phyloP scores from a whole-genome alignment of 2,329 filamentous ascomycete genomes.

The Beauveria medogensis region DNA sequence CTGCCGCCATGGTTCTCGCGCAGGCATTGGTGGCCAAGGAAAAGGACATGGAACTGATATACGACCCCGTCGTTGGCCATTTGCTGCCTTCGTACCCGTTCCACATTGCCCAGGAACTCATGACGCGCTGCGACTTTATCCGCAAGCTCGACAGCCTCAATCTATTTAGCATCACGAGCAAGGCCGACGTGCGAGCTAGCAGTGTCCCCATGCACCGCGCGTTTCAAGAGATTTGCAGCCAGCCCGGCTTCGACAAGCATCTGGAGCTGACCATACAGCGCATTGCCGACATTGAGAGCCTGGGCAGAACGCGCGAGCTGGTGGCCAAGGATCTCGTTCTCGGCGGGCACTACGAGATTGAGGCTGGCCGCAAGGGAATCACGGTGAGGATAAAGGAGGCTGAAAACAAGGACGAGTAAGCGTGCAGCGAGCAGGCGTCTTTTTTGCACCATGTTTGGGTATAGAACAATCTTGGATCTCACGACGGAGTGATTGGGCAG shows the following conservation, averaged over 20 bases:
- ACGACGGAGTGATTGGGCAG: not conserved
- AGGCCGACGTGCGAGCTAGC: slow-evolving; percentile 81
- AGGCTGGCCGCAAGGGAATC: slow-evolving; percentile 30
- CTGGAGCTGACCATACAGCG: slow-evolving; percentile 75
- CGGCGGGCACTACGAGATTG: slow-evolving; percentile 69
- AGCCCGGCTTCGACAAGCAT: slow-evolving; percentile 72
- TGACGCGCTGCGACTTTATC: slow-evolving; percentile 95
- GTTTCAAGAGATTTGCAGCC: slow-evolving; percentile 72
- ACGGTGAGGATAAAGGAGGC: slow-evolving; percentile 34
- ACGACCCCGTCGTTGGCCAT: slow-evolving; percentile 60
- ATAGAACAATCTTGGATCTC: not conserved
- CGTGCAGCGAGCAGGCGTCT: not conserved
- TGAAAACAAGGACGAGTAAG: slow-evolving; percentile 26
- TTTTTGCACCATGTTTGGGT: not conserved
- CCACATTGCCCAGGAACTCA: slow-evolving; percentile 79
- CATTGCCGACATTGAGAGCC: slow-evolving; percentile 85
- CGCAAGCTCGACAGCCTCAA: slow-evolving; percentile 88
- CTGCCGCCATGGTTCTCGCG: slow-evolving; percentile 88
- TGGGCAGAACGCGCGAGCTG: slow-evolving; percentile 87
- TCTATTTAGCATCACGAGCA: slow-evolving; percentile 86
- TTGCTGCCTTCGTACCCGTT: slow-evolving; percentile 73
- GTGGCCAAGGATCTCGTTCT: slow-evolving; percentile 92
- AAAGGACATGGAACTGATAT: slow-evolving; percentile 54
- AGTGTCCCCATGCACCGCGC: slow-evolving; percentile 94
- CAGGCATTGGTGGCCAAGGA: slow-evolving; percentile 83